Conservation (phyloP, 305 asterid species). For the Lippia alba region DNA sequence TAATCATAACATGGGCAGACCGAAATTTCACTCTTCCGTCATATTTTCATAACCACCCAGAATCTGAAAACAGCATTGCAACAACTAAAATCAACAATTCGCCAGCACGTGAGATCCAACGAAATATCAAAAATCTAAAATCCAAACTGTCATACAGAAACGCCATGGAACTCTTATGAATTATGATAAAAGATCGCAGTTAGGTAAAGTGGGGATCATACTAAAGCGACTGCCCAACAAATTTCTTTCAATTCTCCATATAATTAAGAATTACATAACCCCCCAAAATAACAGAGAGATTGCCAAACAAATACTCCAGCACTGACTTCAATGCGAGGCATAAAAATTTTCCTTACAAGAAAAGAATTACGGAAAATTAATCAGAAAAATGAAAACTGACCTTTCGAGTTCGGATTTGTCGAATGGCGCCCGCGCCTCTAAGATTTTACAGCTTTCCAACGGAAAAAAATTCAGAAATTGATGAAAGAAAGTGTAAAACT, state of each 20-base stretch:
- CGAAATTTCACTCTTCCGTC: constrained; percentile 27
- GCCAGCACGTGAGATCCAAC: constrained; percentile 46
- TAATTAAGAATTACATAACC: constrained; percentile 32
- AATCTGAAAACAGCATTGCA: constrained; percentile 25
- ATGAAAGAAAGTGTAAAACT: constrained; percentile 25
- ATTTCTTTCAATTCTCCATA: constrained; percentile 37
- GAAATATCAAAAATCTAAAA: constrained; percentile 27
- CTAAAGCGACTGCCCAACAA: constrained; percentile 70
- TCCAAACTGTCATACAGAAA: constrained; percentile 40
- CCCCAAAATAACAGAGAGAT: constrained; percentile 38
- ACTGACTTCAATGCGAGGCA: constrained; percentile 48
- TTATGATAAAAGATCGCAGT: constrained; percentile 37
- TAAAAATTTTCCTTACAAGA: constrained; percentile 21
- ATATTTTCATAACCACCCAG: constrained; percentile 19
- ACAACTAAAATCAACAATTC: constrained; percentile 28
- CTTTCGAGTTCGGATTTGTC: constrained; percentile 41
- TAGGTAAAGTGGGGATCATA: constrained; percentile 67
- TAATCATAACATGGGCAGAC: constrained; percentile 32
- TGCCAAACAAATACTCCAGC: constrained; percentile 51
- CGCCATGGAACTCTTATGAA: constrained; percentile 40
- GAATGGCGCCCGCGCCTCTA: constrained; percentile 7
- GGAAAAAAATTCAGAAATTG: constrained; percentile 16
- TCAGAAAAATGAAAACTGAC: constrained; percentile 26
- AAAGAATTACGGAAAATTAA: constrained; percentile 6
- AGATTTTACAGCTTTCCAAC: constrained; percentile 40